Base-by-base conservation (phyloP, 768 basidiomycete species). In the Kwoniella sp. region DNA sequence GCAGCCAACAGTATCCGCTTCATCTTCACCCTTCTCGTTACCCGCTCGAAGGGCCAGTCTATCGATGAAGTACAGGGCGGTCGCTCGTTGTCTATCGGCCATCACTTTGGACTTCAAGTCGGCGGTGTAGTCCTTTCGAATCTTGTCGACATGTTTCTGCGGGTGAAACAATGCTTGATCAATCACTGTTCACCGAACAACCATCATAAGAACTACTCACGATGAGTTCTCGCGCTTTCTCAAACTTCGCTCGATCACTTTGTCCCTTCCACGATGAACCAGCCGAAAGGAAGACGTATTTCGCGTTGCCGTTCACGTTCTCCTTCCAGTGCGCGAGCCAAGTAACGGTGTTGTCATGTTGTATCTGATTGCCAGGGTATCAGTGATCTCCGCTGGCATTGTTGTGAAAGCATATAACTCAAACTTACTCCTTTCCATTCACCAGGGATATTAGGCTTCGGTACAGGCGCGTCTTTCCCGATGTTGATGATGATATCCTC, bases 311-410 rank as follows among this genome's bases (percentile, higher is more conserved):
- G 75, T 98, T 98, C 82, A 98, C 88, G 77, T 99, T 99, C 82
- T 98, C 96, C 52, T 93, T 93, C 96, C 96, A 99, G 61, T 90
- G 94, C 4, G 96, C 96, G 54, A 99, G 85, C 96, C 96, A 99
- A 13, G 96, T 98, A 28, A 98, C 96, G 2, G 93, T 97, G 71
- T 94, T 89, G 77, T 98, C 94, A 76, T 98, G 92, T 12, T 79
- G 75, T 22, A 81, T 66, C 76, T 79, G 48, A 11, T n/a, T 5
- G 7, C 12, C 15, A 20, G 7, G 28, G 50, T 26, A 4, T 51
- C 50, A 30, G 54, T 34, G 7, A 11, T 4, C 29, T 65, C 28
- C 53, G 63, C 23, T 17, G 34, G 4, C 8, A 52, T 26, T 20
- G 23, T 1, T 5, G 50, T 34, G 34, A 13, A n/a, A n/a, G n/a